Conservation (phyloP, 768 basidiomycete species). For the Pulveroboletus ravenelii region DNA sequence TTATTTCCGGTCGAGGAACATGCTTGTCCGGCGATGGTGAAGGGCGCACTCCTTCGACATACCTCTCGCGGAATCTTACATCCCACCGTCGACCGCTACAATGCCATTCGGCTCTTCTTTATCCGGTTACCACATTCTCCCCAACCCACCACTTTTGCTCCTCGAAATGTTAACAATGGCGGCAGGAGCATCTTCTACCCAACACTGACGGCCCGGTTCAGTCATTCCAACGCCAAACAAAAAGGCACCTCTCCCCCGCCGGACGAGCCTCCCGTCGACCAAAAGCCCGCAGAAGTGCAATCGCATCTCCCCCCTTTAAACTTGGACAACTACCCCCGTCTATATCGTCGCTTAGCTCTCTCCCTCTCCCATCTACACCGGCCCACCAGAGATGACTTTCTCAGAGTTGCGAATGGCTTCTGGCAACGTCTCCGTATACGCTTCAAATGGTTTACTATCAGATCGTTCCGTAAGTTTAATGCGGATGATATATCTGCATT, state of each 20-base stretch:
- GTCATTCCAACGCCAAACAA: slow-evolving; percentile 15
- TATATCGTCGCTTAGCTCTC: slow-evolving; percentile 73
- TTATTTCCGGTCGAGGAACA: no score
- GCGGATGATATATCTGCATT: slow-evolving; percentile 97
- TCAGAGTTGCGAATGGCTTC: slow-evolving; percentile 82
- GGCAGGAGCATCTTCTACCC: neutral
- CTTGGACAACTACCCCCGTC: slow-evolving; percentile 70
- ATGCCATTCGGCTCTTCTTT: slow-evolving; percentile 56
- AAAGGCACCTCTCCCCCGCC: neutral
- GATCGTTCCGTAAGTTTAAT: slow-evolving; percentile 91
- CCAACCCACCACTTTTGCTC: neutral
- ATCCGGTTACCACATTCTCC: slow-evolving; percentile 22
- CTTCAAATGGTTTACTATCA: slow-evolving; percentile 97
- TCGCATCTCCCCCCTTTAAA: slow-evolving; percentile 30
- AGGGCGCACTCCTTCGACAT: no score
- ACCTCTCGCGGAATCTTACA: slow-evolving; percentile 13
- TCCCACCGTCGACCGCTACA: slow-evolving; percentile 52
- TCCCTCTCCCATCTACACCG: slow-evolving; percentile 73
- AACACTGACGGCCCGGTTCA: slow-evolving; percentile 7
- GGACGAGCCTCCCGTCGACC: slow-evolving; percentile 6
- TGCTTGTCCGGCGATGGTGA: no score
- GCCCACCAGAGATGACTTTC: slow-evolving; percentile 86
- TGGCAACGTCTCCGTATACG: slow-evolving; percentile 85
- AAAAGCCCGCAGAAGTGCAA: slow-evolving; percentile 8
- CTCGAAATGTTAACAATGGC: neutral